Evolutionary conservation across 2,329 filamentous ascomycete species (phyloP).

Genomic region (Claviceps maximensis): DNA sequence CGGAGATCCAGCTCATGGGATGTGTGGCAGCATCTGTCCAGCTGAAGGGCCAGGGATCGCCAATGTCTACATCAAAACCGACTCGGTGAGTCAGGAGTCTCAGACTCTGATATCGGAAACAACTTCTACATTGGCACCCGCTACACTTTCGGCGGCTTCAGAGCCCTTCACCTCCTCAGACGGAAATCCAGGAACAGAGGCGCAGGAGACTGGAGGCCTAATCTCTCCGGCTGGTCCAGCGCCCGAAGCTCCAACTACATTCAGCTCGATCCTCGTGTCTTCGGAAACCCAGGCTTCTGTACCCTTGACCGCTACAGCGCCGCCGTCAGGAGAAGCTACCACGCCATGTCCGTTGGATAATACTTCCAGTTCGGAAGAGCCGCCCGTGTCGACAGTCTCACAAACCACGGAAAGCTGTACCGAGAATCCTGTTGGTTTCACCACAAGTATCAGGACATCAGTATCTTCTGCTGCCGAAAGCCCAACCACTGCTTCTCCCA

Average conservation of each 20-base stretch:
- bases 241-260: slow-evolving; percentile 7
- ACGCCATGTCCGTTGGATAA: slow-evolving; percentile 3
- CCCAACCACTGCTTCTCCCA: not conserved
- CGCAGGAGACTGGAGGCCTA: not conserved
- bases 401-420: slow-evolving; percentile 1
- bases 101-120: slow-evolving; percentile 3
- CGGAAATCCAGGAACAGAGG: not conserved
- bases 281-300: not conserved
- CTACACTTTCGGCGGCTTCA: slow-evolving; percentile 1
- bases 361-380: not conserved
- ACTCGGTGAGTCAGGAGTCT: slow-evolving; percentile 6
- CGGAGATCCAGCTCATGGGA: slow-evolving; percentile 15
- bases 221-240: slow-evolving; percentile 7
- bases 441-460: not conserved
- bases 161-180: slow-evolving; percentile 1
- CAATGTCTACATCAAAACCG: slow-evolving; percentile 18
- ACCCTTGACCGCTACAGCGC: not conserved
- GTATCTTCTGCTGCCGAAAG: not conserved
- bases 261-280: not conserved
- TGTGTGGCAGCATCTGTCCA: slow-evolving; percentile 21
- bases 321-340: not conserved
- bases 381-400: not conserved
- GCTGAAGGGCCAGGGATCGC: slow-evolving; percentile 15
- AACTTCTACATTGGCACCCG: slow-evolving; percentile 2
- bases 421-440: not conserved